phyloP scores from a whole-genome alignment of 192 early-diverging fungal species.

The Chytriomyces confervae region DNA sequence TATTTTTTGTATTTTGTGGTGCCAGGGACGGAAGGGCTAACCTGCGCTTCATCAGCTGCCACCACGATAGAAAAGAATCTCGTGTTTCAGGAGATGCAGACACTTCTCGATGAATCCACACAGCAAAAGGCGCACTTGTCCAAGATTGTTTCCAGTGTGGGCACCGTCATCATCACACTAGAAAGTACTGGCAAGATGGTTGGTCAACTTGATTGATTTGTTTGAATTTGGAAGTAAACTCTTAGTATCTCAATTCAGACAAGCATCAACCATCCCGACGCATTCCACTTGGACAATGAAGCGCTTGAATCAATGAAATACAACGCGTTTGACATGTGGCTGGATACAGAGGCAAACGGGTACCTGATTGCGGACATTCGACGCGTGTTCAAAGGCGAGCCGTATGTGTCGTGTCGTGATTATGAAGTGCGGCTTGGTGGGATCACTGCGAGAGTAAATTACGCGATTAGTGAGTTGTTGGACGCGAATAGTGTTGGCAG shows the following conservation, averaged over 20 bases:
- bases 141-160: slow-evolving; percentile 21
- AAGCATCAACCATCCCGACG: slow-evolving; percentile 41
- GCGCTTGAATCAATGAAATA: slow-evolving; percentile 28
- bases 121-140: background rate
- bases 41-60: slow-evolving; percentile 34
- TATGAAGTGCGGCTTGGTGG: slow-evolving; percentile 41
- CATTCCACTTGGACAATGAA: slow-evolving; percentile 28
- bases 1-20: slow-evolving; percentile 4
- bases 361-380: slow-evolving; percentile 48
- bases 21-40: background rate
- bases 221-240: background rate
- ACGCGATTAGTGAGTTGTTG: slow-evolving; percentile 35
- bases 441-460: slow-evolving; percentile 30
- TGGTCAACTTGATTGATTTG: background rate
- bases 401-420: slow-evolving; percentile 22
- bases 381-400: slow-evolving; percentile 30
- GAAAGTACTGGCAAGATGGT: slow-evolving; percentile 46
- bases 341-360: slow-evolving; percentile 30
- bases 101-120: slow-evolving; percentile 35
- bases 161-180: slow-evolving; percentile 39
- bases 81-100: slow-evolving; percentile 47
- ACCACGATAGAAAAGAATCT: slow-evolving; percentile 58
- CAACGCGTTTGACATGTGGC: slow-evolving; percentile 52
- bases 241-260: slow-evolving; percentile 11
- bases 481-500: background rate